These are phyloP conservation scores for Tolypocladium tropicale DNA, from an alignment of 2,329 filamentous ascomycete species.

Conservation along the genomic window DNA sequence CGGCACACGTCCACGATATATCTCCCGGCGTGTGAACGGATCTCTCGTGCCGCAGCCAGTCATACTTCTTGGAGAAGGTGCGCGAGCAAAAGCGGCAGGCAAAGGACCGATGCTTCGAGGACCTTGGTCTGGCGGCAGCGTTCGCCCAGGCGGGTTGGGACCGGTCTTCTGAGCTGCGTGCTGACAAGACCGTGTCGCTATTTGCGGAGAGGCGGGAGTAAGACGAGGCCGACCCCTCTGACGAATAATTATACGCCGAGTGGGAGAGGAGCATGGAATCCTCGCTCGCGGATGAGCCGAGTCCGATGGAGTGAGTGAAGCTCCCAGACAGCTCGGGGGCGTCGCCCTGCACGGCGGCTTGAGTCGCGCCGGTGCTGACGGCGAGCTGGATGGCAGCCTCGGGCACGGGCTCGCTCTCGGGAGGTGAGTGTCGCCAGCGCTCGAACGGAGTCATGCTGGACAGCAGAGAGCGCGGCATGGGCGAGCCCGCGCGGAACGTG, in stretches of 20 bases:
- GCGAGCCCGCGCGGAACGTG: slow-evolving; percentile 28
- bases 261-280: slow-evolving; percentile 14
- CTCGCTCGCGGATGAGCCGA: slow-evolving; percentile 19
- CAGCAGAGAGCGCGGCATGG: slow-evolving; percentile 25
- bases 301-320: slow-evolving; percentile 13
- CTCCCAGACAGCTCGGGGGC: slow-evolving; percentile 1
- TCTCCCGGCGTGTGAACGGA: slow-evolving; percentile 34
- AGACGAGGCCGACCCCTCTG: slow-evolving; percentile 6
- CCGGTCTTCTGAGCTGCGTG: slow-evolving; percentile 1
- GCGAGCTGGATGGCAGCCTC: slow-evolving; percentile 27
- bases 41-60: slow-evolving; percentile 37
- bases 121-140: slow-evolving; percentile 4
- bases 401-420: slow-evolving; percentile 32
- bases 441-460: slow-evolving; percentile 34
- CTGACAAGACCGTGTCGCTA: slow-evolving; percentile 4
- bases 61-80: slow-evolving; percentile 28
- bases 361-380: slow-evolving; percentile 3
- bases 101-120: slow-evolving; percentile 15
- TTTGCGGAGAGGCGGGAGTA: slow-evolving; percentile 7
- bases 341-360: neutral
- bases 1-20: slow-evolving; percentile 39
- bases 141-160: slow-evolving; percentile 4
- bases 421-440: slow-evolving; percentile 29
- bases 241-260: slow-evolving; percentile 11
- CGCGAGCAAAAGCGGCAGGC: slow-evolving; percentile 28